Base-by-base conservation (phyloP, 2,329 filamentous ascomycete genomes). In the Phialophora chinensis region DNA sequence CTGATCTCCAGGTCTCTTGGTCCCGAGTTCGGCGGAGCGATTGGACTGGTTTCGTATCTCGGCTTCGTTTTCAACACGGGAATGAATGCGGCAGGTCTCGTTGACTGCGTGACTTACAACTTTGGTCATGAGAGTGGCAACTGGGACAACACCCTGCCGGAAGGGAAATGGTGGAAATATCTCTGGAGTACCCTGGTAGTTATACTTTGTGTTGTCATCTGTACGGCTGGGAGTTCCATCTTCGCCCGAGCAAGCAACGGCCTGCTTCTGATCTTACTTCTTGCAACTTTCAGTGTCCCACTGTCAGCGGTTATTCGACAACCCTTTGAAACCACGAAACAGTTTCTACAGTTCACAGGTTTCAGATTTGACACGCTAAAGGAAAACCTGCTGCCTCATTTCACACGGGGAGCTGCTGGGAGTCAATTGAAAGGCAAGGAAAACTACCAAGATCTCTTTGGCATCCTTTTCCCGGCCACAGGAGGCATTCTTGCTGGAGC, bases 41-140 rank as follows among this genome's bases (percentile, higher is more conserved):
- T 96, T 69, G 92, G 92, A 1, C 85, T 96, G 27, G 87, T 96
- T 12, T 96, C 96, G 78, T 96, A 95, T 76, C 82, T 96, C n/a
- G 91, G 92, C n/a, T 91, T 92, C 70, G 90, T 91, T 1, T 87
- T 96, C 74, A 96, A 94, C 75, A 93, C 92, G 0, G 91, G 91
- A 44, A 87, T 96, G 84, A 96, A 96, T 74, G 87, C 93, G 27
- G 91, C 96, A 52, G 92, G 92, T 80, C 83, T 96, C 54, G 87
- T 96, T 69, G 91, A 95, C 78, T 96, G 91, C 73, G 84, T 96
- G 64, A 87, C 87, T 60, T 85, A 93, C 68, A 93, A 93, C 72
- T 86, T 93, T 73, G 91, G 90, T 1, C 75, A 81, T 3, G 72
- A 77, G 20, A 81, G 82, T 58, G 87, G 87, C 17, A 84, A 83